Conservation (phyloP, 2,329 filamentous ascomycete genomes). For the Bipolaris zeicola region DNA sequence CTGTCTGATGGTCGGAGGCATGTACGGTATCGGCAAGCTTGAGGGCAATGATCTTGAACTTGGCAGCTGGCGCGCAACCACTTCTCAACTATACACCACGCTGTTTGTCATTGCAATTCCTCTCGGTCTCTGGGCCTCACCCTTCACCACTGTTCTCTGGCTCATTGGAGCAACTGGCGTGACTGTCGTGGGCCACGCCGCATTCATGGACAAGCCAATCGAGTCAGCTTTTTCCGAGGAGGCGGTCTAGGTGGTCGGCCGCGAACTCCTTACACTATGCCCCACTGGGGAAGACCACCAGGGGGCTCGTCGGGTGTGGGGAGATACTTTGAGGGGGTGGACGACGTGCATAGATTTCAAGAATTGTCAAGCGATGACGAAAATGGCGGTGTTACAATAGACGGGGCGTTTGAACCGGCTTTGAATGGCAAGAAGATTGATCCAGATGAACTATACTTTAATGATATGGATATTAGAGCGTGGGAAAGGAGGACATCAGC, state of each 20-base stretch:
- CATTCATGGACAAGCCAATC: constrained; percentile 97
- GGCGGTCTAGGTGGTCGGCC: constrained; percentile 99
- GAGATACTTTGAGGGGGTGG: constrained; percentile 56
- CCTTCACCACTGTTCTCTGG: constrained; percentile 87
- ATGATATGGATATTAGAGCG: constrained; percentile 54
- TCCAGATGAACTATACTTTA: constrained; percentile 56
- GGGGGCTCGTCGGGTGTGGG: constrained; percentile 65
- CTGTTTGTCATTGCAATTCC: constrained; percentile 84
- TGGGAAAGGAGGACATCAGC: constrained; percentile 48
- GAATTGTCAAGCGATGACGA: constrained; percentile 65
- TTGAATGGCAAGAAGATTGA: constrained; percentile 43
- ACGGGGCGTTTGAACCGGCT: constrained; percentile 45
- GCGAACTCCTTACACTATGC: constrained; percentile 92
- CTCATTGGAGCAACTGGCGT: constrained; percentile 94
- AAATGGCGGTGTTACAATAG: constrained; percentile 53
- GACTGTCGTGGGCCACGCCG: constrained; percentile 90
- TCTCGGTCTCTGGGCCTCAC: constrained; percentile 82
- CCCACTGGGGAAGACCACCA: constrained; percentile 99
- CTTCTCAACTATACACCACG: constrained; percentile 91
- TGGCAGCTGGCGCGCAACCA: constrained; percentile 79
- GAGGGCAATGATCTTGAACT: constrained; percentile 87
- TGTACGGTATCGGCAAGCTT: constrained; percentile 91
- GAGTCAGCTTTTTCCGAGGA: constrained; percentile 99
- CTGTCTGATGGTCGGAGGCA: constrained; percentile 79
- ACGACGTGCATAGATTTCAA: constrained; percentile 62